Conservation (phyloP, 2,329 filamentous ascomycete genomes). For the Teratosphaeria viscida region DNA sequence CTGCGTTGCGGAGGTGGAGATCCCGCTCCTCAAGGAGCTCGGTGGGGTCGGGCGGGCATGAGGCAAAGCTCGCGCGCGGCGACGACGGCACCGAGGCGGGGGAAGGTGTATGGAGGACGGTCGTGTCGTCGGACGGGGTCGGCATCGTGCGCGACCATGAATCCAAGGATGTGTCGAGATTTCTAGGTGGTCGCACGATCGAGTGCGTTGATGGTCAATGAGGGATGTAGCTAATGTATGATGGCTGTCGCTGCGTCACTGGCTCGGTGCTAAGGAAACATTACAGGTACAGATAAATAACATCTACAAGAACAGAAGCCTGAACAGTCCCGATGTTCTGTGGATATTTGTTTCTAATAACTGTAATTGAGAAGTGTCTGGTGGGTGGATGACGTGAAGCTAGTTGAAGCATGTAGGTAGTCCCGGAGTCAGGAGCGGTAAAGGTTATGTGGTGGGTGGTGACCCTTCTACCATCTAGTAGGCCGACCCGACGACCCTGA, state of each 20-base stretch:
- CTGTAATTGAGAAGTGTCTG: background rate
- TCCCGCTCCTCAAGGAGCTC: constrained; percentile 13
- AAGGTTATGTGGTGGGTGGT: background rate
- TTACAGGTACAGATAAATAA: background rate
- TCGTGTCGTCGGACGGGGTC: constrained; percentile 8
- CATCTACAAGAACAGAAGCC: background rate
- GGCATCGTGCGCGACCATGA: constrained; percentile 7
- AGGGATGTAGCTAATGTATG: background rate
- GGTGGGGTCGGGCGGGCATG: constrained; percentile 30
- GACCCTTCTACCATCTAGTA: too few relatives aligned
- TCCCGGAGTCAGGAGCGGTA: background rate
- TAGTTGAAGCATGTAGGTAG: background rate
- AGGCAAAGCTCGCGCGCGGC: constrained; percentile 21
- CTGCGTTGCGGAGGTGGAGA: constrained; percentile 9
- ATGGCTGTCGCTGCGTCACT: background rate
- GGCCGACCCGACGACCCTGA: background rate
- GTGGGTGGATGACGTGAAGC: background rate
- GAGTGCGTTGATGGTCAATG: background rate
- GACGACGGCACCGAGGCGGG: constrained; percentile 7
- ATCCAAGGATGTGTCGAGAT: background rate
- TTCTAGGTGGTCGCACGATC: background rate
- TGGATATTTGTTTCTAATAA: background rate
- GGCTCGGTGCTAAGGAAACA: background rate
- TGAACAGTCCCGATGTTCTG: background rate
- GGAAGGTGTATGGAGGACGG: constrained; percentile 7